Evolutionary conservation across 192 early-diverging fungal species (phyloP).

Genomic region (Obelidium mucronatum): DNA sequence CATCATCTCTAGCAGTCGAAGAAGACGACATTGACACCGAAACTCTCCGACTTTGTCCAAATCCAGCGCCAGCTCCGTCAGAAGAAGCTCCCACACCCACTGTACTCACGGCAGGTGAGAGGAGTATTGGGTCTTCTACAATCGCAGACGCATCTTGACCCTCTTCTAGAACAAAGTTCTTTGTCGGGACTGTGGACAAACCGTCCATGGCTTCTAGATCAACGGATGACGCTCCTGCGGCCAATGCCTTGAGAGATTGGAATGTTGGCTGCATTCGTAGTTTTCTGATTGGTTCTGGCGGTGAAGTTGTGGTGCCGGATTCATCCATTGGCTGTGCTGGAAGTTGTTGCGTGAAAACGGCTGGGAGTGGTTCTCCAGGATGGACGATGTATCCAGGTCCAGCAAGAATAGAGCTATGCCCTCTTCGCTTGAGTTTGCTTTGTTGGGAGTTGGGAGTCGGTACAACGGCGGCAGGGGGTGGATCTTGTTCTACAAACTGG

Average conservation of each 20-base stretch:
- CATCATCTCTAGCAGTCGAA: background rate
- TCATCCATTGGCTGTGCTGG: no score
- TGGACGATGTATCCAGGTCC: conserved; percentile 26
- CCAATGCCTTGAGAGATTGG: conserved; percentile 5
- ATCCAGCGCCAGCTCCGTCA: background rate
- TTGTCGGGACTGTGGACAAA: no score
- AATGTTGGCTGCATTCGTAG: background rate
- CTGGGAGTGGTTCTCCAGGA: conserved; percentile 16
- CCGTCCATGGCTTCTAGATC: no score
- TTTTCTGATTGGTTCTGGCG: no score
- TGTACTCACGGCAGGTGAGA: background rate
- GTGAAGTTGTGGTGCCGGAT: no score
- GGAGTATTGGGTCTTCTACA: background rate
- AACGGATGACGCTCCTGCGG: background rate
- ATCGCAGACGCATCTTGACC: background rate
- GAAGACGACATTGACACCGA: no score
- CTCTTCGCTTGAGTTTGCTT: background rate
- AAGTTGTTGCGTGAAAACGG: background rate
- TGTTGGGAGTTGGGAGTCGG: background rate
- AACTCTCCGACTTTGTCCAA: no score
- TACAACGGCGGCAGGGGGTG: background rate
- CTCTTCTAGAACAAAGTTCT: no score
- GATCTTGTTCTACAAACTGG: conserved; percentile 31
- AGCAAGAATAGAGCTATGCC: conserved; percentile 21
- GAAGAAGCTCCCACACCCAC: background rate